Conservation (phyloP, 768 basidiomycete genomes). For the Hygrophoropsis aurantiaca region DNA sequence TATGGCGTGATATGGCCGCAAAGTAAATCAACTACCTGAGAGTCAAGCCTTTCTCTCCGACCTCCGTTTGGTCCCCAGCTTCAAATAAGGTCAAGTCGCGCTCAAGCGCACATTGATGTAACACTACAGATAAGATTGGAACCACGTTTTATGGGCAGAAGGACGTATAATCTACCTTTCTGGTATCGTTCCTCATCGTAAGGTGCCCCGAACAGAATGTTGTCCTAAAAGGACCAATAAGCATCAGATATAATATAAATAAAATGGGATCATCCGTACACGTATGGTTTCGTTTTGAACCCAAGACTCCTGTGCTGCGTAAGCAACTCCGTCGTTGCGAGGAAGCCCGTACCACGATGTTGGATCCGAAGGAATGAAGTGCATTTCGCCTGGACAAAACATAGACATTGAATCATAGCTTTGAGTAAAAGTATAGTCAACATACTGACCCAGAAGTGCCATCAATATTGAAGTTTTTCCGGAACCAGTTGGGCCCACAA, state of each 20-base stretch:
- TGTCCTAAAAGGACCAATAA: slow-evolving; percentile 30
- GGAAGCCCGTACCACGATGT: slow-evolving; percentile 71
- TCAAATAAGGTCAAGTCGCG: slow-evolving; percentile 44
- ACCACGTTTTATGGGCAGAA: neutral
- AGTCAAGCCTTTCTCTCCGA: slow-evolving; percentile 68
- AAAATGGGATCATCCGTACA: slow-evolving; percentile 25
- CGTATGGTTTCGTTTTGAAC: slow-evolving; percentile 74
- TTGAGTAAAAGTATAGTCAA: neutral
- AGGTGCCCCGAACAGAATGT: slow-evolving; percentile 41
- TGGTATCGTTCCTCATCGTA: slow-evolving; percentile 42
- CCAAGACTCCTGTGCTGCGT: slow-evolving; percentile 84
- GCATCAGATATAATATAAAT: neutral
- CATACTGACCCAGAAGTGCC: slow-evolving; percentile 50
- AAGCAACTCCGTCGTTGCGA: slow-evolving; percentile 64
- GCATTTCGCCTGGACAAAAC: slow-evolving; percentile 53
- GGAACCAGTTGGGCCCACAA: slow-evolving; percentile 56
- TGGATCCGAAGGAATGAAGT: slow-evolving; percentile 48
- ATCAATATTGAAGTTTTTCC: slow-evolving; percentile 66
- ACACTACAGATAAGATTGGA: slow-evolving; percentile 17
- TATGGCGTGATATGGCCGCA: neutral
- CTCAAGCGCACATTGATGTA: slow-evolving; percentile 38
- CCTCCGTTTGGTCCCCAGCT: slow-evolving; percentile 66
- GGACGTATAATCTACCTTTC: slow-evolving; percentile 30
- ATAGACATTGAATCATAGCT: slow-evolving; percentile 6
- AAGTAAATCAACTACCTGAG: slow-evolving; percentile 28